Evolutionary conservation across 2,329 filamentous ascomycete species (phyloP).

Genomic region (Cladosporium colombiae): DNA sequence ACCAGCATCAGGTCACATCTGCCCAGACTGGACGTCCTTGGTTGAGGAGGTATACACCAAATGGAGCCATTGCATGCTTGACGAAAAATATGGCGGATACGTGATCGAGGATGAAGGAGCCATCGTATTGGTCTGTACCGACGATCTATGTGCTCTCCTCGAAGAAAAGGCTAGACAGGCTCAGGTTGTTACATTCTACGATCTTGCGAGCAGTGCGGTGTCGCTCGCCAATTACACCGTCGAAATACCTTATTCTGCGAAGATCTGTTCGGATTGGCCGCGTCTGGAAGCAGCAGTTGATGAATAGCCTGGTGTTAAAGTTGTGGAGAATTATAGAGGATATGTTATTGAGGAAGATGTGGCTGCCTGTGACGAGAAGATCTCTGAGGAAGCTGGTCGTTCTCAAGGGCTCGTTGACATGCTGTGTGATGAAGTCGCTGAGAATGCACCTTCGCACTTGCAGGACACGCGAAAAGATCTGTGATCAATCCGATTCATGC

Average conservation of each 20-base stretch:
- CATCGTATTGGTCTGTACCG: conserved; percentile 5
- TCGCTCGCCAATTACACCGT: conserved; percentile 2
- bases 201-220: neutral
- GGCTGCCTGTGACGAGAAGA: neutral
- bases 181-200: neutral
- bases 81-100: neutral
- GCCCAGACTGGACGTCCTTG: neutral
- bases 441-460: neutral
- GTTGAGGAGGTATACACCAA: neutral
- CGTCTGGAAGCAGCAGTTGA: neutral
- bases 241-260: neutral
- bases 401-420: neutral
- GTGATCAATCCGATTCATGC: neutral
- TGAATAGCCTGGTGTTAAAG: neutral
- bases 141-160: neutral
- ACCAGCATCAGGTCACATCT: neutral
- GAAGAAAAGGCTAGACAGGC: neutral
- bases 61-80: neutral
- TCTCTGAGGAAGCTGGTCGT: neutral
- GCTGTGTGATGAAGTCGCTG: neutral
- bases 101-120: conserved; percentile 5
- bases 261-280: neutral
- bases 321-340: conserved; percentile 3
- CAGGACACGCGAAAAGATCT: neutral
- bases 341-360: neutral